Conservation (phyloP, 2,329 filamentous ascomycete genomes). For the Epichloe glyceriae region DNA sequence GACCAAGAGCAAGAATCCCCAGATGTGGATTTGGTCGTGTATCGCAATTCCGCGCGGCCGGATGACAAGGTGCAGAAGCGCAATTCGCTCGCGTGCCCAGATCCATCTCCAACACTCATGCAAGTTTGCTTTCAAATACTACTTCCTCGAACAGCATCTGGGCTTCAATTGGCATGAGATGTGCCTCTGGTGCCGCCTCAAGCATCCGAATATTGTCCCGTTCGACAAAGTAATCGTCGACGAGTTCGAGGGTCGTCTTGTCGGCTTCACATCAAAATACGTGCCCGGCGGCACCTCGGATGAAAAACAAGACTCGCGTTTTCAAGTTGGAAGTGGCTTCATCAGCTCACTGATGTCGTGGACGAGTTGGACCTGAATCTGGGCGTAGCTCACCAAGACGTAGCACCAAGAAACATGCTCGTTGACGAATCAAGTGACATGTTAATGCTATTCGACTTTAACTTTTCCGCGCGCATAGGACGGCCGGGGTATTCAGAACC, state of each 20-base stretch:
- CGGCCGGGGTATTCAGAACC: slow-evolving; percentile 6
- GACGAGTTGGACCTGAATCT: slow-evolving; percentile 25
- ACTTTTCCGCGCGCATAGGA: slow-evolving; percentile 13
- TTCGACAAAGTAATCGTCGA: too few relatives aligned
- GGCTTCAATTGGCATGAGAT: slow-evolving; percentile 21
- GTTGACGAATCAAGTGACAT: slow-evolving; percentile 19
- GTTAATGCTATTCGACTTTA: slow-evolving; percentile 25
- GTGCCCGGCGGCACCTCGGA: not conserved
- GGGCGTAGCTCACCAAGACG: slow-evolving; percentile 26
- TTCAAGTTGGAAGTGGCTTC: slow-evolving; percentile 1
- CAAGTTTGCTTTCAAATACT: slow-evolving; percentile 24
- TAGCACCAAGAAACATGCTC: slow-evolving; percentile 24
- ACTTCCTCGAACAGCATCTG: slow-evolving; percentile 11
- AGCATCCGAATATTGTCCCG: too few relatives aligned
- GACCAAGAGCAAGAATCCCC: slow-evolving; percentile 7
- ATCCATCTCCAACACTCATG: not conserved
- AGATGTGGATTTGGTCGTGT: too few relatives aligned
- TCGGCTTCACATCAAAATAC: not conserved
- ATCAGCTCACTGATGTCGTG: slow-evolving; percentile 12
- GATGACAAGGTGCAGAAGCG: too few relatives aligned
- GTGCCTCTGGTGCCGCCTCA: slow-evolving; percentile 21
- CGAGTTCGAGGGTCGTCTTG: not conserved
- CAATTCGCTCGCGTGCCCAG: too few relatives aligned
- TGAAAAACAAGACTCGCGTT: not conserved
- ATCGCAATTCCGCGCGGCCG: too few relatives aligned